A percentile compares a stretch with the other conserved stretches of the same genome.
Conservation (phyloP, 176 grass and related monocot genomes). For the Bolboschoenus planiculmis region DNA sequence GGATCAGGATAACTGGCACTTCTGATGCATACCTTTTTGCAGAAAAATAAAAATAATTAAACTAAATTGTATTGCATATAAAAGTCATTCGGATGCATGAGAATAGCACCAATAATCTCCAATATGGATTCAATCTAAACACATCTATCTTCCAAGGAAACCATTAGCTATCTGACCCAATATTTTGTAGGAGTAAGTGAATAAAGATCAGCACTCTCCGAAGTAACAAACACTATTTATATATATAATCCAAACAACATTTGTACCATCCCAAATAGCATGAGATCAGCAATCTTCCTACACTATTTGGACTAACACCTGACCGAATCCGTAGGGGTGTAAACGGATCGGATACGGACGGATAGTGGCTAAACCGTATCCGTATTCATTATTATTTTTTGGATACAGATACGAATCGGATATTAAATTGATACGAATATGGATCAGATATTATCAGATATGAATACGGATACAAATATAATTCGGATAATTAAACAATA, state of each 20-base stretch:
- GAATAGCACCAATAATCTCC: background rate
- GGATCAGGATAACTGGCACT: slow-evolving; percentile 53
- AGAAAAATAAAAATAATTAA: background rate
- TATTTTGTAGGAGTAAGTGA: background rate
- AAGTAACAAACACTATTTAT: background rate
- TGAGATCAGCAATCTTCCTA: background rate
- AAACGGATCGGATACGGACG: no score
- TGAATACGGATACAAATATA: no score
- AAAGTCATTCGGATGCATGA: background rate
- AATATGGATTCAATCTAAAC: background rate
- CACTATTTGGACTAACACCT: background rate
- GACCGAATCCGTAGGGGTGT: no score
- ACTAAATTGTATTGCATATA: background rate
- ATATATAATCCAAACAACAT: background rate
- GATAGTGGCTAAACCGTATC: no score
- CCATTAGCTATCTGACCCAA: background rate
- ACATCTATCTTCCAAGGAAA: background rate
- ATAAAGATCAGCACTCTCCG: background rate
- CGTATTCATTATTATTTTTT: no score
- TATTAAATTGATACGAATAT: no score
- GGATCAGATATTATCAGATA: no score
- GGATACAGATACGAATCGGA: no score
- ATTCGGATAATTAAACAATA: no score
- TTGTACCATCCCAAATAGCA: background rate
- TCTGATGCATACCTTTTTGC: slow-evolving; percentile 61